These are phyloP conservation scores for Globisporangium apiculatum DNA, from an alignment of 352 stramenopile genomes.

Conservation along the genomic window DNA sequence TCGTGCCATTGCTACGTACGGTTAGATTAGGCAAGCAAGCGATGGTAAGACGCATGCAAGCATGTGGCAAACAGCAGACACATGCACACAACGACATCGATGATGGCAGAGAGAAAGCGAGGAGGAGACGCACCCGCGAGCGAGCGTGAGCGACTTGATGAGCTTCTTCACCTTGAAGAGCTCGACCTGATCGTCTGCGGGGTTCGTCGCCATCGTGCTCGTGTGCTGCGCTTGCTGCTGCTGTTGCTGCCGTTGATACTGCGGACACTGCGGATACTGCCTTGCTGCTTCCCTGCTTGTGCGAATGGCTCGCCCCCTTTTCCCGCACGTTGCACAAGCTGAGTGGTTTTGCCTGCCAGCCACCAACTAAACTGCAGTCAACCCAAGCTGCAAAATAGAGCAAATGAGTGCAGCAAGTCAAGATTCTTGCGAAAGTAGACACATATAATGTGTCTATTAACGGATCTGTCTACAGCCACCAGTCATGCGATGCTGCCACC, in stretches of 20 bases:
- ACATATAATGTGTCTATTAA: too few species aligned
- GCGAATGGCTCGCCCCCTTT: constrained; percentile 5
- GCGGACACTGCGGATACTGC: too few species aligned
- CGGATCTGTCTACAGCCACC: too few species aligned
- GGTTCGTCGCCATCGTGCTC: constrained; percentile 12
- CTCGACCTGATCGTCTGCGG: constrained; percentile 94
- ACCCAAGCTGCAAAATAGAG: neutral
- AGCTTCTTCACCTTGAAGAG: constrained; percentile 99
- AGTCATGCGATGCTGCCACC: too few species aligned
- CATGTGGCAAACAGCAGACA: too few species aligned
- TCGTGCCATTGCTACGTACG: constrained; percentile 93
- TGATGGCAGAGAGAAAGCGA: neutral
- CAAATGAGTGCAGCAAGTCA: neutral
- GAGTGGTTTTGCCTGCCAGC: constrained; percentile 11
- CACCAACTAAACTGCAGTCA: constrained; percentile 9
- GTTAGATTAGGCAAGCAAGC: too few species aligned
- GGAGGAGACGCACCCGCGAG: constrained; percentile 51
- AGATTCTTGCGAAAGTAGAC: neutral
- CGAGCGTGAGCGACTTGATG: constrained; percentile 96
- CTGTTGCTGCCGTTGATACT: neutral
- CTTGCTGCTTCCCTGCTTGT: neutral
- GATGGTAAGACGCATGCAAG: too few species aligned
- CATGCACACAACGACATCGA: neutral
- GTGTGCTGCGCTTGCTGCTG: neutral
- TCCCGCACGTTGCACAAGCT: neutral